These are phyloP conservation scores for Pelargonium nanum DNA, from an alignment of 345 rosid genomes.

Conservation along the genomic window DNA sequence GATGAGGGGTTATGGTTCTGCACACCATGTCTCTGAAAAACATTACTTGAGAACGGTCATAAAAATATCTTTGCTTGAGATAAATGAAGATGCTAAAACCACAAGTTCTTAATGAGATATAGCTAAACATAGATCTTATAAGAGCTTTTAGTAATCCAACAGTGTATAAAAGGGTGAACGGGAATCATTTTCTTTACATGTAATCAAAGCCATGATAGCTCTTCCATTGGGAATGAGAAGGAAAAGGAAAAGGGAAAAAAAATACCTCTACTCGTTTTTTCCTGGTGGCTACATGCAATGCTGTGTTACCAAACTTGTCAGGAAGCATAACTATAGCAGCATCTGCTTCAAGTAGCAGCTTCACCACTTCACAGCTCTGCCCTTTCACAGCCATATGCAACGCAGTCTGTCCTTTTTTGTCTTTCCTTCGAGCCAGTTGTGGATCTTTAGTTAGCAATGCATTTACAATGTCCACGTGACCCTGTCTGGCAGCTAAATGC, in stretches of 20 bases:
- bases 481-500: conserved; percentile 88
- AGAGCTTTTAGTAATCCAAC: too few species aligned
- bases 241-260: background rate
- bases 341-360: conserved; percentile 84
- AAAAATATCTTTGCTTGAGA: background rate
- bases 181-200: too few species aligned
- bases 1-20: background rate
- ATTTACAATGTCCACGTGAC: conserved; percentile 63
- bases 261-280: conserved; percentile 84
- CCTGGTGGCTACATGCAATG: conserved; percentile 89
- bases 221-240: too few species aligned
- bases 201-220: too few species aligned
- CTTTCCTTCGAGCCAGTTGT: conserved; percentile 79
- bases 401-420: conserved; percentile 93
- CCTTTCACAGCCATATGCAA: conserved; percentile 98
- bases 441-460: conserved; percentile 73
- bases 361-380: conserved; percentile 79
- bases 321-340: conserved; percentile 94
- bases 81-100: background rate
- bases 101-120: too few species aligned
- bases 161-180: too few species aligned
- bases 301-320: conserved; percentile 84
- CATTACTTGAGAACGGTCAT: too few species aligned
- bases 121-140: too few species aligned
- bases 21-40: too few species aligned